Conservation (phyloP, 2,329 filamentous ascomycete species). For the Cladophialophora chaetospira region DNA sequence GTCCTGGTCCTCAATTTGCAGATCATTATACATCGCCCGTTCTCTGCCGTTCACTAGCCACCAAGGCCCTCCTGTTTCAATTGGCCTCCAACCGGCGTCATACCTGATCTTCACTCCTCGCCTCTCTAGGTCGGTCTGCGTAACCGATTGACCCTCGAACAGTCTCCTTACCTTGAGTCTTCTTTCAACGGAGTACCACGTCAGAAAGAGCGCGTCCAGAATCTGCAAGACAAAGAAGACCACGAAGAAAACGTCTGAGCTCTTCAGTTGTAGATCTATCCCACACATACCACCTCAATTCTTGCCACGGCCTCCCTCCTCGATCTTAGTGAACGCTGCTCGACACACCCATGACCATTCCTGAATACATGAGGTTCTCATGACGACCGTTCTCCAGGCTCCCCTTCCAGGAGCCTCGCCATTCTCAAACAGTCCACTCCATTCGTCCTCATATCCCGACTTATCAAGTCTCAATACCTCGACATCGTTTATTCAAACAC, state of each 20-base stretch:
- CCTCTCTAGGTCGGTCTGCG: not conserved
- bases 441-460: slow-evolving; percentile 32
- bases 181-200: not conserved
- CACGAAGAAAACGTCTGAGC: not conserved
- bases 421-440: slow-evolving; percentile 38
- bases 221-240: not conserved
- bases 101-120: not conserved
- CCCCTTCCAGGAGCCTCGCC: slow-evolving; percentile 38
- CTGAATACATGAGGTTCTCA: slow-evolving; percentile 31
- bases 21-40: slow-evolving; percentile 12
- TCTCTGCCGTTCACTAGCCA: not conserved
- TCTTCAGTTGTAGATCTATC: not conserved
- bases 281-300: not conserved
- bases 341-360: not conserved
- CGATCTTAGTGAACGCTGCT: not conserved
- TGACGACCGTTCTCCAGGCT: slow-evolving; percentile 41
- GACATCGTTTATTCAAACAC: slow-evolving; percentile 20
- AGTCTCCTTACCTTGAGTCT: not conserved
- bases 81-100: slow-evolving; percentile 7
- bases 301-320: not conserved
- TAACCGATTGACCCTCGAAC: slow-evolving; percentile 2
- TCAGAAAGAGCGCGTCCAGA: not conserved
- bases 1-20: slow-evolving; percentile 4
- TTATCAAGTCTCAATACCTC: slow-evolving; percentile 25
- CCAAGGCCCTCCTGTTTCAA: slow-evolving; percentile 1